Evolutionary conservation across 768 basidiomycete species (phyloP).

Genomic region (Coprinopsis strossmayeri): DNA sequence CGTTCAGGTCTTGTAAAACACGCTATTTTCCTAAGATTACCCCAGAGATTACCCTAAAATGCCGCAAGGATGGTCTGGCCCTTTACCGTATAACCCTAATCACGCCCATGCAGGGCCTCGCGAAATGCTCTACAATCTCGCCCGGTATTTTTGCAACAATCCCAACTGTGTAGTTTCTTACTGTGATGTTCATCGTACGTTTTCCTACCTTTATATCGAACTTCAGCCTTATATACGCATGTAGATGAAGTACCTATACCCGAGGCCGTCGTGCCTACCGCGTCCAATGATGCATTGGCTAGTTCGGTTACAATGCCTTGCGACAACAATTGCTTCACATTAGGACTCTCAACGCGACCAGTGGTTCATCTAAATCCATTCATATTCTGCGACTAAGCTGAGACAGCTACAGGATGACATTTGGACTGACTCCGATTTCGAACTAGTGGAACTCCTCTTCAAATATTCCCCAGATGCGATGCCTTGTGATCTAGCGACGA

Average conservation of each 20-base stretch:
- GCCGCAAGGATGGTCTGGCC: slow-evolving; percentile 14
- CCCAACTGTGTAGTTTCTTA: slow-evolving; percentile 43
- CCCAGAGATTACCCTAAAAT: slow-evolving; percentile 26
- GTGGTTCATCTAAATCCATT: slow-evolving; percentile 11
- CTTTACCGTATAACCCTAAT: slow-evolving; percentile 7
- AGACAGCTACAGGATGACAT: neutral
- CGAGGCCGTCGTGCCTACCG: slow-evolving; percentile 16
- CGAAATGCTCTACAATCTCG: slow-evolving; percentile 24
- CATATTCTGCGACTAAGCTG: neutral
- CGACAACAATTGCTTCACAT: slow-evolving; percentile 27
- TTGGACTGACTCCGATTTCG: slow-evolving; percentile 22
- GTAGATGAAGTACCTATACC: slow-evolving; percentile 25
- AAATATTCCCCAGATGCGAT: slow-evolving; percentile 36
- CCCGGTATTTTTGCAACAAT: slow-evolving; percentile 45
- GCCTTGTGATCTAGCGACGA: slow-evolving; percentile 44
- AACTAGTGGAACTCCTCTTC: slow-evolving; percentile 28
- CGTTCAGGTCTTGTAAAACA: too few relatives aligned
- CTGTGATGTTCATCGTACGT: slow-evolving; percentile 43
- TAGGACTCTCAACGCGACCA: slow-evolving; percentile 6
- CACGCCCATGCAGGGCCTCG: slow-evolving; percentile 11
- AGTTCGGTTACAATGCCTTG: slow-evolving; percentile 20
- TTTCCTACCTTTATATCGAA: neutral
- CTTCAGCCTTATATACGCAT: slow-evolving; percentile 4
- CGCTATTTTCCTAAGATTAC: neutral
- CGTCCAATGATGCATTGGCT: slow-evolving; percentile 16